phyloP scores from a whole-genome alignment of 31 red algal genomes.

The Porphyra umbilicalis region DNA sequence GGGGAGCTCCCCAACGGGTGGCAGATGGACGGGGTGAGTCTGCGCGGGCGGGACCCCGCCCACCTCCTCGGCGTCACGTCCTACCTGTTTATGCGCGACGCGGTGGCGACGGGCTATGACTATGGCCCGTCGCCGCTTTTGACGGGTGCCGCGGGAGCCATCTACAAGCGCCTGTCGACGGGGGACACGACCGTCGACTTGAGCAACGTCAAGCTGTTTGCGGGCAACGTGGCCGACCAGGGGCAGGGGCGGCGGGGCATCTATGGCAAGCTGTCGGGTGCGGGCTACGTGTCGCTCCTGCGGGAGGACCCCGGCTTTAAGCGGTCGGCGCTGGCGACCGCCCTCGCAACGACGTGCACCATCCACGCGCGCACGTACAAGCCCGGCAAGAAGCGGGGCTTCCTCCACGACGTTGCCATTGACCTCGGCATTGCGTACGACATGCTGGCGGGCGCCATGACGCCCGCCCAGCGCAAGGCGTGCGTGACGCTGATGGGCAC shows the following conservation, averaged over 20 bases:
- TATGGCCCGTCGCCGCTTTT: neutral
- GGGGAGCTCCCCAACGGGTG: neutral
- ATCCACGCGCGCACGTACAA: neutral
- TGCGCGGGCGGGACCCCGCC: neutral
- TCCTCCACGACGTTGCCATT: neutral
- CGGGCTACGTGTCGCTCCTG: constrained; percentile 1
- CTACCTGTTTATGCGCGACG: neutral
- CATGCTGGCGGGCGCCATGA: constrained; percentile 1
- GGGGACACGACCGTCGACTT: neutral
- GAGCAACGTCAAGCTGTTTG: neutral
- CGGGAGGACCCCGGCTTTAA: neutral
- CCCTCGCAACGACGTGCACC: neutral
- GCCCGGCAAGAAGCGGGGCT: neutral
- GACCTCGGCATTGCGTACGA: constrained; percentile 7
- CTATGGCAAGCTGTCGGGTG: constrained; percentile 4
- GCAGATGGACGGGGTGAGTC: neutral
- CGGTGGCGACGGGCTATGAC: neutral
- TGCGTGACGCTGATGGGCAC: constrained; percentile 3
- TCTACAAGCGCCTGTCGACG: neutral
- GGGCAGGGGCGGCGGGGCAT: neutral
- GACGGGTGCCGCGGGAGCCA: neutral
- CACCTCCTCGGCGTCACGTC: neutral
- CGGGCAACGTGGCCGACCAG: neutral
- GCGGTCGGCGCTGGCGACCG: neutral
- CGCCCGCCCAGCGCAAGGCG: neutral